phyloP scores from a whole-genome alignment of 345 rosid genomes.

The Excoecaria agallocha region DNA sequence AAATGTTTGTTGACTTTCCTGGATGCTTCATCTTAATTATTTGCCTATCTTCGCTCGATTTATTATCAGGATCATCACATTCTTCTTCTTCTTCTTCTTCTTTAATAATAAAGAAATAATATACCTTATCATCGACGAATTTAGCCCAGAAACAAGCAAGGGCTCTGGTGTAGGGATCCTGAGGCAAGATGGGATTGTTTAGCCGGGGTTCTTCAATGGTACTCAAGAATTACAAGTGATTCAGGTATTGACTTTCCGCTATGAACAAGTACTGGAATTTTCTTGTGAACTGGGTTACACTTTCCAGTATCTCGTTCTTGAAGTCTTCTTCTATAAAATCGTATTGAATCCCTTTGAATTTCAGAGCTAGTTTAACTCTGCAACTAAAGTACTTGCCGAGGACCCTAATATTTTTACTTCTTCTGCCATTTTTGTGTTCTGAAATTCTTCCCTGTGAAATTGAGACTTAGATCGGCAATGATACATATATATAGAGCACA shows the following conservation, averaged over 20 bases:
- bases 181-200: neutral
- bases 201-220: neutral
- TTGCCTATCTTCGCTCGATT: too few relatives aligned
- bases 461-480: too few relatives aligned
- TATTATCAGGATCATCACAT: too few relatives aligned
- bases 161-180: neutral
- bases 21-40: too few relatives aligned
- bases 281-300: neutral
- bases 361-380: neutral
- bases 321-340: neutral
- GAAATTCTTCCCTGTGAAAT: too few relatives aligned
- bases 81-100: too few relatives aligned
- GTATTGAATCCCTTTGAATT: neutral
- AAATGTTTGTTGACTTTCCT: too few relatives aligned
- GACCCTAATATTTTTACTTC: neutral
- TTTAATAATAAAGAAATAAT: too few relatives aligned
- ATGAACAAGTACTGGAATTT: neutral
- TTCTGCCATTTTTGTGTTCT: slow-evolving; percentile 12
- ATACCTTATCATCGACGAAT: neutral
- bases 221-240: slow-evolving; percentile 1
- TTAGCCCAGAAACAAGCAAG: neutral
- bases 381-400: neutral
- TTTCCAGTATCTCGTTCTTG: neutral
- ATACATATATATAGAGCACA: too few relatives aligned
- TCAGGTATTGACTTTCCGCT: neutral